phyloP scores from a whole-genome alignment of 2,329 filamentous ascomycete genomes.

The Exophiala sp. region DNA sequence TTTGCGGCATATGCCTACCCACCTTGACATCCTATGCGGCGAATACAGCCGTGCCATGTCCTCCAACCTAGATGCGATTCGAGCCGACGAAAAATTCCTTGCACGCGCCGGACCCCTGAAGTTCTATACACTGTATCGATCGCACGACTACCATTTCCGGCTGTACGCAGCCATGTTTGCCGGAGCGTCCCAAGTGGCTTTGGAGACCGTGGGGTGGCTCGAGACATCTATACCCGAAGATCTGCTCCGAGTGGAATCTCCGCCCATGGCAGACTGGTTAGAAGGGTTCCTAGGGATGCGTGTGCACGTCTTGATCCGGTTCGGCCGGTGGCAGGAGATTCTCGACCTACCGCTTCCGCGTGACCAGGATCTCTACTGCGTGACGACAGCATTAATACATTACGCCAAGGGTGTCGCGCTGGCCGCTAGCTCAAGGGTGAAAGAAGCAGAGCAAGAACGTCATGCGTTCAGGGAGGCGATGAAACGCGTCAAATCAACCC shows the following conservation, averaged over 20 bases:
- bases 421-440: slow-evolving; percentile 52
- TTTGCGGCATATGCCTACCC: slow-evolving; percentile 69
- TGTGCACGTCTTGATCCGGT: slow-evolving; percentile 65
- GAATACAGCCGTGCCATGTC: slow-evolving; percentile 62
- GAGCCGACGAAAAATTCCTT: slow-evolving; percentile 63
- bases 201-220: slow-evolving; percentile 55
- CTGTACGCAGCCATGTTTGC: slow-evolving; percentile 75
- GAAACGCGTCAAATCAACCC: slow-evolving; percentile 49
- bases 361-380: slow-evolving; percentile 59
- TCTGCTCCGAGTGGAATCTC: slow-evolving; percentile 57
- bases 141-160: slow-evolving; percentile 68
- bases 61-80: slow-evolving; percentile 61
- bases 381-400: slow-evolving; percentile 61
- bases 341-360: slow-evolving; percentile 51
- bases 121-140: slow-evolving; percentile 72
- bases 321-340: slow-evolving; percentile 65
- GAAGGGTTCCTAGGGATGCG: slow-evolving; percentile 64
- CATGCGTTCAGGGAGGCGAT: slow-evolving; percentile 49
- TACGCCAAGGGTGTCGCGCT: slow-evolving; percentile 64
- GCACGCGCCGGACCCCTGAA: slow-evolving; percentile 54
- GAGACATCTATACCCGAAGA: slow-evolving; percentile 59
- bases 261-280: slow-evolving; percentile 73
- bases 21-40: slow-evolving; percentile 67
- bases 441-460: slow-evolving; percentile 51
- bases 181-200: slow-evolving; percentile 56